Base-by-base conservation (phyloP, 2,329 filamentous ascomycete genomes). In the Helminthosporium solani region DNA sequence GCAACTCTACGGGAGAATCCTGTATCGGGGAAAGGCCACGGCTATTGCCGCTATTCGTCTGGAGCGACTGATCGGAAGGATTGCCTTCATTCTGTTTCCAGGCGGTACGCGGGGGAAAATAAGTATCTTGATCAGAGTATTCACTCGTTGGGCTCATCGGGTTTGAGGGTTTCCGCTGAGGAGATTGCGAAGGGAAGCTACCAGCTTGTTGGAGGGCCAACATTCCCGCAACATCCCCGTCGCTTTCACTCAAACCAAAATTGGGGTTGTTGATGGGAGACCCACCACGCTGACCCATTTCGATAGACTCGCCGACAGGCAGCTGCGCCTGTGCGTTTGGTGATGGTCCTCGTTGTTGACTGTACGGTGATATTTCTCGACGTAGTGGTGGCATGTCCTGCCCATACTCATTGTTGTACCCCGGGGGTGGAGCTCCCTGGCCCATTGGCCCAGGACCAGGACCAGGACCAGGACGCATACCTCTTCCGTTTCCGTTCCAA, bases 211-310 rank as follows among this genome's bases (percentile, higher is more conserved):
- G 87, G 46, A 89, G 70, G 23, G 81, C 83, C 27, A 89, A 78
- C 84, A 90, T 87, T 41, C 86, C 87, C 44, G 81, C 81, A 44
- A 89, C 84, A 66, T 90, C 86, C 1, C 78, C 78, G 61, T 90
- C 86, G 55, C 81, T 87, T 42, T 88, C 85, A 39, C 74, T 66
- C 21, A 77, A 47, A 5, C 73, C 74, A 40, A 73, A 76, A 36
- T 63, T 64, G 15, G 53, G 54, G 44, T 52, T 52, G 21, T 39
- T 43, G 14, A 51, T 39, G 37, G 64, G 65, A 31, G 64, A 62
- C 7, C 62, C 64, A 19, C 48, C 59, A 39, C 78, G 75, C 27
- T 85, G 84, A 65, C 91, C 86, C 88, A 95, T 91, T 67, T 94
- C 90, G 42, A 90, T 80, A 2, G 86, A 83, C 61, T 86, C 85